A percentile compares a stretch with the other conserved stretches of the same genome.
phyloP scores from a whole-genome alignment of 768 basidiomycete genomes.

The Mycena rebaudengoi region DNA sequence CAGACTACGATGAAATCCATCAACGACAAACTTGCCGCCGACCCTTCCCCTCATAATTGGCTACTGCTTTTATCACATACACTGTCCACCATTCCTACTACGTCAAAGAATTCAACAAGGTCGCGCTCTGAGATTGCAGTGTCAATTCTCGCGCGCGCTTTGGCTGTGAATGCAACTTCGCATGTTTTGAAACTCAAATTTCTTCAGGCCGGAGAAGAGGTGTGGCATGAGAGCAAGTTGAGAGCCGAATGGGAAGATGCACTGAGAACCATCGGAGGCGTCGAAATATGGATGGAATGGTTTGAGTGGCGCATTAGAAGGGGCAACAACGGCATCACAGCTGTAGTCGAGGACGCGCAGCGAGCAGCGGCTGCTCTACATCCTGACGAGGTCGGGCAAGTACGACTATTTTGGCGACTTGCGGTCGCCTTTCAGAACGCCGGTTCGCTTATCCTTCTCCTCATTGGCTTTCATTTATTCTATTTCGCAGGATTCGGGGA shows the following conservation, averaged over 20 bases:
- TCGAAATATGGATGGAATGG: constrained; percentile 82
- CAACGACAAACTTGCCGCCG: constrained; percentile 58
- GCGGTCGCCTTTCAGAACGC: constrained; percentile 70
- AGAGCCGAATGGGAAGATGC: constrained; percentile 76
- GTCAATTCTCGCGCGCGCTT: constrained; percentile 71
- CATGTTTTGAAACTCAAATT: constrained; percentile 65
- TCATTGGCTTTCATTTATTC: constrained; percentile 11
- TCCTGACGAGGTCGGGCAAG: constrained; percentile 57
- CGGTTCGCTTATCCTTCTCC: constrained; percentile 50
- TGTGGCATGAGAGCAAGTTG: constrained; percentile 69
- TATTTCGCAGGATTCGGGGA: constrained; percentile 70
- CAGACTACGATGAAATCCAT: constrained; percentile 67
- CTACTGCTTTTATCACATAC: constrained; percentile 68
- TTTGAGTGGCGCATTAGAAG: constrained; percentile 75
- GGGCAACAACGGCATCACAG: constrained; percentile 56
- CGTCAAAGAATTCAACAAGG: constrained; percentile 73
- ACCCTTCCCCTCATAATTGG: constrained; percentile 74
- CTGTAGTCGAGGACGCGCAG: constrained; percentile 59
- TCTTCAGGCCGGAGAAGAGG: constrained; percentile 75
- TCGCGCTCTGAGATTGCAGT: constrained; percentile 76
- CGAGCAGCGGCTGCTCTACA: constrained; percentile 56
- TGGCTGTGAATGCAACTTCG: constrained; percentile 62
- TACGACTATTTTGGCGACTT: constrained; percentile 78
- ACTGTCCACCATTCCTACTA: constrained; percentile 65
- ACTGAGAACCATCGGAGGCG: constrained; percentile 53